Base-by-base conservation (phyloP, 2,329 filamentous ascomycete genomes). In the Neofusicoccum parvum region DNA sequence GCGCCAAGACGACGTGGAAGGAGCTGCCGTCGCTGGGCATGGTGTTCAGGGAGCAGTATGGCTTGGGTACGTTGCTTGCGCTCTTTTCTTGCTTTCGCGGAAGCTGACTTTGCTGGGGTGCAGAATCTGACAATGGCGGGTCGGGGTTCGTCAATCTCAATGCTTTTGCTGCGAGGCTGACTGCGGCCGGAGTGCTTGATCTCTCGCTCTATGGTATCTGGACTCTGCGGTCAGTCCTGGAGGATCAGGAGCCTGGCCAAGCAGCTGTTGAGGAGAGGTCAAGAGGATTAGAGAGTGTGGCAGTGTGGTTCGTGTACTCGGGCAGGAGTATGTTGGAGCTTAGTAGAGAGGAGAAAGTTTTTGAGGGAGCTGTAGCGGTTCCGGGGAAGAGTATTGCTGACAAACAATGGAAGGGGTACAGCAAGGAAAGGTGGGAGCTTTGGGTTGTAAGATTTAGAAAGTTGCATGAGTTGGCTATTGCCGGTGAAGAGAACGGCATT, bases 131-230 rank as follows among this genome's bases (percentile, higher is more conserved):
- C 27, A 5, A 32, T 32, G 27, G 27, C 27, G 27, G 27, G 2
- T 7, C 6, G 27, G 27, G 27, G 5, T 32, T 32, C 27, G 27
- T 32, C 27, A 7, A 7, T 32, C 27, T 58, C 12, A 62, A 62
- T 48, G 58, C 58, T 12, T 62, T 62, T n/a, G 58, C 58, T 14
- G 58, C 58, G 6, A 32, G 37, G 17, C 41, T 62, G 14, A 62
- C 58, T 5, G 20, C 58, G 3, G 27, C 23, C 7, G 23, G 11
- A 20, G 48, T 48, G 11, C 10, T 12, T 10, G 60, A 64, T 5
- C n/a, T 64, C 15, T 64, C 60, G 7, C 34, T 64, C 4, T 64
- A 64, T 14, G 60, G 37, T 17, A 12, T 64, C 3, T 64, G 60
- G 60, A 54, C 34, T 17, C 11, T 64, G 37, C 60, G 60, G n/a